Evolutionary conservation across 1,284 basidiomycete species (phyloP), one percentile per base, ranked within the genome.

Genomic region (Hemileia vastatrix): DNA sequence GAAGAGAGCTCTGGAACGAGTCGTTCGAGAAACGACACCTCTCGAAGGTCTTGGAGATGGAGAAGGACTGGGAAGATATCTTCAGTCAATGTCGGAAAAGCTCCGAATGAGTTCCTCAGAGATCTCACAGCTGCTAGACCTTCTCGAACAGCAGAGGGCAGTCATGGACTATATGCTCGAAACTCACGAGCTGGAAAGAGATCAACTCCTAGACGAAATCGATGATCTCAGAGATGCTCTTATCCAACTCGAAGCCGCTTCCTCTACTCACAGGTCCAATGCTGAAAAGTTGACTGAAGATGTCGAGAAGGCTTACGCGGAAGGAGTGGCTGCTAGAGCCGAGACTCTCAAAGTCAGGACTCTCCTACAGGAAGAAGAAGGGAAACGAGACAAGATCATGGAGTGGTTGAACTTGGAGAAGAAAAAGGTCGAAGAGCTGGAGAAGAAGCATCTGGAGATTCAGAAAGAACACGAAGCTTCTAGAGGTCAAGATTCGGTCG

Each of bases 131-230:
- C 60, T 72, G 36, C 59, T 72, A 15, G 70, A 71, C 45, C 65
- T 72, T 27, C 56, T 72, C 9, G 71, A 72, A 23, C 67, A 71
- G 65, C 71, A 72, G 56, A 49, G 69, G 6, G 54, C 66, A n/a
- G 67, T 71, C 15, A 72, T 72, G 58, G 71, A 71, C 45, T 70
- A 72, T 60, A 67, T 72, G 68, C 54, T 72, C 27, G 67, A 68
- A 9, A 72, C 69, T 44, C 71, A 72, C 49, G 65, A 67, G 49
- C 31, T 67, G 27, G 70, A 72, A 48, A 54, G 59, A 43, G 67
- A 71, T 32, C 59, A 68, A 24, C 66, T 68, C 54, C 27, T 57
- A 9, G 67, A 68, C 18, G 70, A 72, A 54, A 56, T 70, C 24
- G 68, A 68, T 33, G 58, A 66, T 2, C 43, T 71, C 32, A 63